These are phyloP conservation scores for Exutisphaerella laricina DNA, from an alignment of 2,329 filamentous ascomycete genomes.

Conservation along the genomic window DNA sequence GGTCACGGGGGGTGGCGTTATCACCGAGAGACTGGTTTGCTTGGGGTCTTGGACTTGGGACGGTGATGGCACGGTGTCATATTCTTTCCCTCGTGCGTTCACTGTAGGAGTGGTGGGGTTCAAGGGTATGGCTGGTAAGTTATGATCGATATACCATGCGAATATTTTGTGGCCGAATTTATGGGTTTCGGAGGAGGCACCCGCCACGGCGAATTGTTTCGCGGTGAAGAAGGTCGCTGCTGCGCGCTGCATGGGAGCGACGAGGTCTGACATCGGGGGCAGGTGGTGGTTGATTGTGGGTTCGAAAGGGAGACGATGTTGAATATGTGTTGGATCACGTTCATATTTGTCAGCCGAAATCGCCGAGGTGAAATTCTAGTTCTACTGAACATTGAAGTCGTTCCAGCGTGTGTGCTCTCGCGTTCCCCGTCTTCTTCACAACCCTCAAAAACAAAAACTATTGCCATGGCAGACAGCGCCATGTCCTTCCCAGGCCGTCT, in stretches of 20 bases:
- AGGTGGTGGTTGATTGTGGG: no score
- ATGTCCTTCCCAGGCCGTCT: slow-evolving; percentile 36
- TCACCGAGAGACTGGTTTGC: slow-evolving; percentile 73
- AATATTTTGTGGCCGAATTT: slow-evolving; percentile 93
- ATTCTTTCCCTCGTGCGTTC: slow-evolving; percentile 52
- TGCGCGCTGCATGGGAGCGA: slow-evolving; percentile 63
- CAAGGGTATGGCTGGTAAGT: slow-evolving; percentile 72
- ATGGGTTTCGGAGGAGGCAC: slow-evolving; percentile 74
- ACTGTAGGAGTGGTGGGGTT: slow-evolving; percentile 68
- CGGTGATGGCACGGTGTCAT: slow-evolving; percentile 62
- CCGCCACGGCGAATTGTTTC: slow-evolving; percentile 78
- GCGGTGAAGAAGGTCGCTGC: slow-evolving; percentile 76
- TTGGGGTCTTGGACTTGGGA: slow-evolving; percentile 59
- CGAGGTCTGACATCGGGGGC: no score
- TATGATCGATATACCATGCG: slow-evolving; percentile 76
- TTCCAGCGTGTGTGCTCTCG: no score
- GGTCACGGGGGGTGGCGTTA: slow-evolving; percentile 79
- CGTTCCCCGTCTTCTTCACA: no score
- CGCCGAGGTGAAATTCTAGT: no score
- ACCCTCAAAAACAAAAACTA: no score
- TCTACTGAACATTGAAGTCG: no score
- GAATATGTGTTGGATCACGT: no score
- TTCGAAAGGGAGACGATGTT: no score
- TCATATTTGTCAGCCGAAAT: no score
- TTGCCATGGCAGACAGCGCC: no score